These are phyloP conservation scores for Fusarium goolgardi DNA, from an alignment of 2,329 filamentous ascomycete genomes.

Conservation along the genomic window DNA sequence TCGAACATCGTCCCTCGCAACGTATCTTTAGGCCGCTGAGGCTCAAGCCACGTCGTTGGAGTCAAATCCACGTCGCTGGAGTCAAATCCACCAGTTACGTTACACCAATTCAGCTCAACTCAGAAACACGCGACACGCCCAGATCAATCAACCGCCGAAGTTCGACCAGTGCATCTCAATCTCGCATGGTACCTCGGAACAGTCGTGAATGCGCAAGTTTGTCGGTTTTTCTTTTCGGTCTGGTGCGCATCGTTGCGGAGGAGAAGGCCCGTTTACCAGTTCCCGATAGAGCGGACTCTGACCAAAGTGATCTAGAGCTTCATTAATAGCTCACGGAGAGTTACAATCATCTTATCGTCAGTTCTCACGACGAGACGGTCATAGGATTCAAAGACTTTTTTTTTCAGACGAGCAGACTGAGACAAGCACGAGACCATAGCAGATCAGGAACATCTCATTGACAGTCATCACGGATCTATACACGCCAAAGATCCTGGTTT, in stretches of 20 bases:
- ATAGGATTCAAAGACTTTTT: neutral
- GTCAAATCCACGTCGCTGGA: slow-evolving; percentile 16
- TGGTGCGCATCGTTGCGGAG: slow-evolving; percentile 15
- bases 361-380: slow-evolving; percentile 2
- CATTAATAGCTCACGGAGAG: slow-evolving; percentile 1
- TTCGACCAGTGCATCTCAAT: slow-evolving; percentile 7
- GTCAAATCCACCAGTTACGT: slow-evolving; percentile 31
- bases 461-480: slow-evolving; percentile 2
- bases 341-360: slow-evolving; percentile 12
- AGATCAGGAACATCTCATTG: slow-evolving; percentile 12
- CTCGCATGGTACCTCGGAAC: slow-evolving; percentile 17
- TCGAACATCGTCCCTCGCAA: slow-evolving; percentile 11
- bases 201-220: slow-evolving; percentile 14
- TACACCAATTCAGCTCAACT: slow-evolving; percentile 28
- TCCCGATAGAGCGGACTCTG: slow-evolving; percentile 7
- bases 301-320: slow-evolving; percentile 22
- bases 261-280: slow-evolving; percentile 39
- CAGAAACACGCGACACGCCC: slow-evolving; percentile 19
- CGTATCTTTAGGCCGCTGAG: slow-evolving; percentile 4
- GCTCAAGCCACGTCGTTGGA: slow-evolving; percentile 31
- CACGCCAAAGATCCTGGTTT: slow-evolving; percentile 10
- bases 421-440: slow-evolving; percentile 26
- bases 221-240: slow-evolving; percentile 17
- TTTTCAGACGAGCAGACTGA: neutral
- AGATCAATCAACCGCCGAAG: slow-evolving; percentile 19